Base-by-base conservation (phyloP, 495 filamentous ascomycete genomes). In the Pyrenula aspistea region DNA sequence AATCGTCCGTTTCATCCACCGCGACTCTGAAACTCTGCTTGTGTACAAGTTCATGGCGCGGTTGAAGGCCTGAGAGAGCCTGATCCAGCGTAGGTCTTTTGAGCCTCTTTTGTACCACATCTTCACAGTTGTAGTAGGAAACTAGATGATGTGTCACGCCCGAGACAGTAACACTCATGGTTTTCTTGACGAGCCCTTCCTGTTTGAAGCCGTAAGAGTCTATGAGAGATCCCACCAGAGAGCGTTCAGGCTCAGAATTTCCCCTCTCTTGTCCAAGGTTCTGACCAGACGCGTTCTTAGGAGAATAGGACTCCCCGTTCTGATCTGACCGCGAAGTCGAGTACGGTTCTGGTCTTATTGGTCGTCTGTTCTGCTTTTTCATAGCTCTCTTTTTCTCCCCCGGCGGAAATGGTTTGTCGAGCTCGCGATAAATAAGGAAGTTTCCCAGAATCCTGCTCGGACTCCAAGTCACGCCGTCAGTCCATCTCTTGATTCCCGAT, bases 401-500 rank as follows among this genome's bases (percentile, higher is more conserved):
- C 0, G 89, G 87, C 1, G 86, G 83, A 61, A 92, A 91, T 0
- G 85, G 83, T 57, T 86, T 84, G 55, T 89, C 82, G 31, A 94
- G 74, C 63, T 96, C 88, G 21, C 91, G 85, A 66, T 96, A 96
- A 59, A 96, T 79, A 25, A 96, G 79, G 62, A 90, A 94, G 62
- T 95, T 95, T 49, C 84, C 86, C 50, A 93, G 71, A 31, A 95
- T 91, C 15, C 91, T 84, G 66, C 90, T 94, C 0, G 91, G 90
- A 62, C 87, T 92, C 91, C 91, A 96, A 19, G 82, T 82, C 12
- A 88, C 78, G 1, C 90, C 89, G 66, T 96, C 91, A 0, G 91
- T 96, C 91, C 91, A 96, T 48, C 91, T 79, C 71, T 92, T 94
- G 69, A 96, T 94, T 1, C 87, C 88, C 0, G 90, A 92, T 0